Base-by-base conservation (phyloP, 495 filamentous ascomycete species). In the Aspergillus panamensis region DNA sequence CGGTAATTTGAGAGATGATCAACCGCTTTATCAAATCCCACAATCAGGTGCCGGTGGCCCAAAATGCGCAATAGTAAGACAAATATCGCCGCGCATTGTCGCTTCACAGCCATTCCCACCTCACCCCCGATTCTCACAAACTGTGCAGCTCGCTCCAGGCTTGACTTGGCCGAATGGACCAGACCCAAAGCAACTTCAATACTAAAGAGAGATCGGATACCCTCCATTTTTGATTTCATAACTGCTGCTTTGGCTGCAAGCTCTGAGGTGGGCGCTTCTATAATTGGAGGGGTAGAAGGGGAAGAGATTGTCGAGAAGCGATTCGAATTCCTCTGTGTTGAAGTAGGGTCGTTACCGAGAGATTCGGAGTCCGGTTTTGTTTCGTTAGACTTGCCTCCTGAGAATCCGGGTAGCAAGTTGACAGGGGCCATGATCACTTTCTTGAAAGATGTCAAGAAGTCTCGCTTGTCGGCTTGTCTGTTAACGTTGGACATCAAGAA, bases 351-450 rank as follows among this genome's bases (percentile, higher is more conserved):
- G 7, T 65, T 56, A 19, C 65, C 66, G 48, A 66, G 69, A 1
- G 74, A 60, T n/a, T 70, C 72, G 1, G 68, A 62, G 59, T 66
- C 67, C 7, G 66, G 56, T 52, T 73, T 77, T 40, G 62, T 9
- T 30, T 68, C 79, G 51, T 64, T 77, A 20, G 70, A 39, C 64
- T 82, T 73, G 62, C 78, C 81, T 25, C 73, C 65, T 8, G 82
- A 84, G 48, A 87, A 82, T 21, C 82, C 79, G 4, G 90, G 91
- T 3, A 97, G 73, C 21, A 92, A 91, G 48, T 90, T 94, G 30
- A 97, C 92, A 20, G 95, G 95, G 85, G 96, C 91, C 89, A 97
- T 96, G 61, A 99, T 90, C 9, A 99, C 94, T 66, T 99, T 97
- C 71, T 91, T 97, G 77, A 99, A 99, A 1, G 92, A 95, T 16